Base-by-base conservation (phyloP, 202 grass and related monocot species). In the Schoenoplectus tabernaemontani region DNA sequence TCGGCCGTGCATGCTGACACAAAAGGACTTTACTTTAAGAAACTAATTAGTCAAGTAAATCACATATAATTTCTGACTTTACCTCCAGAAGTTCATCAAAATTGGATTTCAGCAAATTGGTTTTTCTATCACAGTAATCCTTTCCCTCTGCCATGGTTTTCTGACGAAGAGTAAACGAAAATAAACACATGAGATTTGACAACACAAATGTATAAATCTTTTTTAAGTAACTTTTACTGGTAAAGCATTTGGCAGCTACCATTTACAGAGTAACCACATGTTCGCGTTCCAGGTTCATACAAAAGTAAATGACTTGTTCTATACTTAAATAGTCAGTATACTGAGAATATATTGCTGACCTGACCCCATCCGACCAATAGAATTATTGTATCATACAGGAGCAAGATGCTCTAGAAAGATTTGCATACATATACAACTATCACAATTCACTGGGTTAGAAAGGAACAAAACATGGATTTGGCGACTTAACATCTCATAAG, bases 41-140 rank as follows among this genome's bases (percentile, higher is more conserved):
- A 46, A 15, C 24, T 73, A 10, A 32, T 72, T 26, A 62, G 19
- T 19, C 15, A 80, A 37, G 57, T 80, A 80, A 78, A 57, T 46
- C 54, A 90, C 32, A 71, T 51, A 75, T 1, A 43, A 3, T 57
- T 51, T 50, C 24, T 83, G 37, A 84, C 82, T 54, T 10, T 94
- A 98, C 95, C 87, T 98, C 89, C 64, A 87, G 20, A 24, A 98
- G 78, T 87, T 90, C 91, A 77, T 92, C 96, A 77, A 91, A 92
- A 79, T 98, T 95, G 46, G 91, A 90, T 81, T 92, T 95, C 46
- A 98, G 79, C 79, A 95, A 87, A 77, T 84, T 92, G 54, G 92
- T 83, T 90, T 98, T 95, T 84, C 96, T 85, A 77, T 95, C 88
- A 74, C 91, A 99, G 65, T 99, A 95, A 48, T 99, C 96, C 79